Percentiles rank a stretch among this genome's conserved stretches.
Conservation (phyloP, 257 asterid genomes). For the Solanum piurae region DNA sequence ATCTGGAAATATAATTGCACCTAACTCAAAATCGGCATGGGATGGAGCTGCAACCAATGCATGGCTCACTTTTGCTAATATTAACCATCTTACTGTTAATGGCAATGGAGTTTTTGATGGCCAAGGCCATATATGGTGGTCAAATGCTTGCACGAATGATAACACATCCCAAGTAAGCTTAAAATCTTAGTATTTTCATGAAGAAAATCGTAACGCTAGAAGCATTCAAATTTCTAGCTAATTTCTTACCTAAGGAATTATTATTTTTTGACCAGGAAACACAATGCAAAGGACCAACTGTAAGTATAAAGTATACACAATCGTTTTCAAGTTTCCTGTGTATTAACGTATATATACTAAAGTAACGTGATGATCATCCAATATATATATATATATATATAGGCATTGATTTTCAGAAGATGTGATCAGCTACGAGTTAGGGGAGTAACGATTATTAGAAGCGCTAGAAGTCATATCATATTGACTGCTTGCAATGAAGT, state of each 20-base stretch:
- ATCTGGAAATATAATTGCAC: slow-evolving; percentile 46
- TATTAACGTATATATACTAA: neutral
- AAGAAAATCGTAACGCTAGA: neutral
- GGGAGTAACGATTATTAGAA: slow-evolving; percentile 36
- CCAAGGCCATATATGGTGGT: slow-evolving; percentile 57
- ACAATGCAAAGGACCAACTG: slow-evolving; percentile 43
- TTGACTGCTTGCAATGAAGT: slow-evolving; percentile 28
- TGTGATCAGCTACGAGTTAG: slow-evolving; percentile 33
- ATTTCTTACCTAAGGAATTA: neutral
- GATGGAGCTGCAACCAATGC: slow-evolving; percentile 21
- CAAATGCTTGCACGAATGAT: slow-evolving; percentile 34
- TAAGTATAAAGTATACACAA: neutral
- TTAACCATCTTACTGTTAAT: slow-evolving; percentile 34
- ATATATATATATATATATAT: neutral
- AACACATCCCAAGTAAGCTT: slow-evolving; percentile 23
- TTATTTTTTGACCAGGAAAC: slow-evolving; percentile 21
- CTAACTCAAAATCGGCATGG: slow-evolving; percentile 29
- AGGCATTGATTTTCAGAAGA: slow-evolving; percentile 49
- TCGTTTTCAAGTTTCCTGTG: neutral
- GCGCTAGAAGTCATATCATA: slow-evolving; percentile 44
- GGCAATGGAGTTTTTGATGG: slow-evolving; percentile 46
- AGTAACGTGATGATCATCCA: neutral
- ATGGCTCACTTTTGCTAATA: slow-evolving; percentile 33
- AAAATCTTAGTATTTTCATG: neutral
- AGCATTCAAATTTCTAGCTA: neutral